Percentiles rank a stretch among this genome's conserved stretches.
phyloP scores from a whole-genome alignment of 106 monocot genomes.

The Dioscorea zingiberensis region DNA sequence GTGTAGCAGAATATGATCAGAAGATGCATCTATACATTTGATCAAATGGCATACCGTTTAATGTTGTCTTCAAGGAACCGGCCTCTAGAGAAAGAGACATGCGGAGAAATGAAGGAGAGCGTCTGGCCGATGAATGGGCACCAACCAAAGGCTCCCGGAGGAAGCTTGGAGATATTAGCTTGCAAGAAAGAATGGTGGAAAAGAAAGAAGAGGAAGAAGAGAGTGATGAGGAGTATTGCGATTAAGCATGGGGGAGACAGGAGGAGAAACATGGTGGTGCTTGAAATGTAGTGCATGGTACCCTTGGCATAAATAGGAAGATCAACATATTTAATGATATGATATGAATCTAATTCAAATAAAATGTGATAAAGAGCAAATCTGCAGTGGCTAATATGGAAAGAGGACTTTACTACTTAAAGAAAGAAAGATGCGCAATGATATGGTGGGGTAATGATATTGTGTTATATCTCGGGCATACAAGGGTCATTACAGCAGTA shows the following conservation, averaged over 20 bases:
- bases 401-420: too few relatives aligned
- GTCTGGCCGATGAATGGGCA: conserved; percentile 12
- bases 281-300: too few relatives aligned
- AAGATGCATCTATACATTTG: background rate
- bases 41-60: conserved; percentile 3
- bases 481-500: too few relatives aligned
- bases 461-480: too few relatives aligned
- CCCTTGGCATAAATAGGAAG: too few relatives aligned
- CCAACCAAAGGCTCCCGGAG: conserved; percentile 27
- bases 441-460: too few relatives aligned
- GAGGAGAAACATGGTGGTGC: background rate
- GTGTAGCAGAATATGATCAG: background rate
- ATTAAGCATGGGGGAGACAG: too few relatives aligned
- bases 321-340: too few relatives aligned
- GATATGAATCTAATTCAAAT: too few relatives aligned
- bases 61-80: conserved; percentile 23
- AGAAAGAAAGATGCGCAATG: too few relatives aligned
- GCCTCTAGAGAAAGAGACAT: conserved; percentile 10
- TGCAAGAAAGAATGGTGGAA: background rate
- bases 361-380: too few relatives aligned
- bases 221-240: background rate
- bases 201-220: background rate
- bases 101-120: conserved; percentile 17
- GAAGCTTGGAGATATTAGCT: conserved; percentile 6
- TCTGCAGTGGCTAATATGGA: too few relatives aligned